Base-by-base conservation (phyloP, 176 grass and related monocot species). In the Paspalum notatum region DNA sequence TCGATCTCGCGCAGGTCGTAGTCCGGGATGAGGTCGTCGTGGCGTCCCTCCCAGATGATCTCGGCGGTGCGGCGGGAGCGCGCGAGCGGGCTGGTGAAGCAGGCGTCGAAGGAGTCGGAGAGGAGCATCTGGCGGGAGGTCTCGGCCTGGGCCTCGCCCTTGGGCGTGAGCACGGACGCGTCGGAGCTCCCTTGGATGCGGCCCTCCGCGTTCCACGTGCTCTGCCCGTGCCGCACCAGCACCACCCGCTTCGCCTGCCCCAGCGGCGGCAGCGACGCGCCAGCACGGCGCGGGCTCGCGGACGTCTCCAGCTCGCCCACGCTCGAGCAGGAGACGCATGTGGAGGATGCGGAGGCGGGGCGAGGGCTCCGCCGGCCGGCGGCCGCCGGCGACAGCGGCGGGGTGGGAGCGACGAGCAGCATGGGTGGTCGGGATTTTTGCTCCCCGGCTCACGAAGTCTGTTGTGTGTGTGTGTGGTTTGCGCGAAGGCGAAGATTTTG, bases 151-250 rank as follows among this genome's bases (percentile, higher is more conserved):
- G 90, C 87, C 53, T 93, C 90, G 4, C 95, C 95, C 85, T 95
- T 98, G 52, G 88, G 72, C 3, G 95, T 98, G 86, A 98, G 95
- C 62, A 93, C 86, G 49, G 92, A 98, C 54, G 62, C 3, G 81
- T 98, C 88, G 86, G 90, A 98, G 86, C 95, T 91, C 46, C 95
- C 91, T 83, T 97, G 96, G 86, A 98, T 98, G 74, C 96, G 90
- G 0, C 92, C 95, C 38, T 98, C 90, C 57, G 90, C 95, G 66
- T 98, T 98, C 92, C 95, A 95, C 9, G 95, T 98, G 95, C 95
- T 98, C 88, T 98, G 95, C 53, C 95, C 95, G 65, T 98, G 95
- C 78, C 95, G 82, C 90, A 98, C 92, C 72, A 98, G 84, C 83
- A 89, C 92, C 71, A 98, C 95, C 81, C 92, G 73, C 75, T 98